Evolutionary conservation across 306 rosid genomes (phyloP).

Genomic region (Trifolium subterraneum): DNA sequence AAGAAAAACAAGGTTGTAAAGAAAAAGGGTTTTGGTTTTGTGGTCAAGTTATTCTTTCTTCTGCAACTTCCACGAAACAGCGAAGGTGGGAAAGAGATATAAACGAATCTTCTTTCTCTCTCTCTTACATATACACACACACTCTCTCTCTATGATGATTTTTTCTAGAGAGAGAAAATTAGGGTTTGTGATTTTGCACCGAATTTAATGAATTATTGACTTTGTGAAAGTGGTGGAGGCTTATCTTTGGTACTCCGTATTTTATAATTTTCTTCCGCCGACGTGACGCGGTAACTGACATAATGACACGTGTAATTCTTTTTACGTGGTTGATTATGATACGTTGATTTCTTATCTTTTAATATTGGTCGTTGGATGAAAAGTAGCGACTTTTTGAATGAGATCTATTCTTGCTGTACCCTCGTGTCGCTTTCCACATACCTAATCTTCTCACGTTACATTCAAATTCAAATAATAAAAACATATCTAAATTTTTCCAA

Average conservation of each 20-base stretch:
- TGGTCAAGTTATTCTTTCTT: conserved; percentile 37
- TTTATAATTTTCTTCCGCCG: conserved; percentile 40
- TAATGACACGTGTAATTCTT: neutral
- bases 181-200: conserved; percentile 49
- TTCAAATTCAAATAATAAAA: too few species aligned
- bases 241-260: neutral
- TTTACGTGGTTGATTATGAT: neutral
- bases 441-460: conserved; percentile 5
- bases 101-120: conserved; percentile 32
- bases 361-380: neutral
- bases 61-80: conserved; percentile 49
- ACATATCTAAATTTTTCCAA: too few species aligned
- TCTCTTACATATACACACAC: neutral
- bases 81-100: conserved; percentile 38
- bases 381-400: conserved; percentile 23
- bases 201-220: conserved; percentile 41
- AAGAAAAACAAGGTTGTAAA: conserved; percentile 20
- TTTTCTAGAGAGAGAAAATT: neutral
- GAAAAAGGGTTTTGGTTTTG: neutral
- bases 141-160: conserved; percentile 10
- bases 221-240: conserved; percentile 8
- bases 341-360: conserved; percentile 16
- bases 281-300: conserved; percentile 42
- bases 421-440: conserved; percentile 1
- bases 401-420: conserved; percentile 18